Conservation (phyloP, 1,284 basidiomycete species). For the Ceratobasidium sp. region DNA sequence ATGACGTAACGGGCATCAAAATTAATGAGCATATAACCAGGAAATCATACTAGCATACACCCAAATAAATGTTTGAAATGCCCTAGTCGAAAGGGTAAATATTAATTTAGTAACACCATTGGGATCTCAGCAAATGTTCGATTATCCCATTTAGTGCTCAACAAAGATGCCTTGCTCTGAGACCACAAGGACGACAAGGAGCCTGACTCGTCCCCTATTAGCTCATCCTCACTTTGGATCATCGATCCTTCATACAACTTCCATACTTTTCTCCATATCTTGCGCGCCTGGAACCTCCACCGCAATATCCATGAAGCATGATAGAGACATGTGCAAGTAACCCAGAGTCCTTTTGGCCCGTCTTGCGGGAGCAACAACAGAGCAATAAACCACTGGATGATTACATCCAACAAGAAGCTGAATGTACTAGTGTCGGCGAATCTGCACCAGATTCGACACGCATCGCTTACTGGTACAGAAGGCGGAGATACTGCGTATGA, state of each 20-base stretch:
- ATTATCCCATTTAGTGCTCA: background rate
- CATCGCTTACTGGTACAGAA: background rate
- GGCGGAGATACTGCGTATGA: conserved; percentile 11
- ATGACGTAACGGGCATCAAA: background rate
- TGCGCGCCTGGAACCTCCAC: background rate
- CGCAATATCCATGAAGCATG: background rate
- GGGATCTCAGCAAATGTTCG: background rate
- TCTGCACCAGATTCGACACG: conserved; percentile 1
- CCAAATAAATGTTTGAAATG: background rate
- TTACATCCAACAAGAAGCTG: conserved; percentile 17
- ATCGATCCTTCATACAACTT: conserved; percentile 3
- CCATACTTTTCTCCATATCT: conserved; percentile 26
- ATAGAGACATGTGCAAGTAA: background rate
- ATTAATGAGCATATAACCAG: background rate
- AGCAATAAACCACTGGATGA: conserved; percentile 27
- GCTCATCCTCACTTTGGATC: conserved; percentile 9
- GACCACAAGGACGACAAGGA: conserved; percentile 8
- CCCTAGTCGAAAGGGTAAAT: too few species aligned
- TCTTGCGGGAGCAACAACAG: conserved; percentile 15
- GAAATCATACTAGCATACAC: background rate
- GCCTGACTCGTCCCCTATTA: conserved; percentile 7
- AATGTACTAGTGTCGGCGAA: conserved; percentile 4
- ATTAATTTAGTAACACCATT: background rate
- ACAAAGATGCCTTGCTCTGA: conserved; percentile 10
- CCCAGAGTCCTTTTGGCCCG: conserved; percentile 2